These are phyloP conservation scores for Globisporangium nodosum DNA, from an alignment of 352 stramenopile species.

Conservation along the genomic window DNA sequence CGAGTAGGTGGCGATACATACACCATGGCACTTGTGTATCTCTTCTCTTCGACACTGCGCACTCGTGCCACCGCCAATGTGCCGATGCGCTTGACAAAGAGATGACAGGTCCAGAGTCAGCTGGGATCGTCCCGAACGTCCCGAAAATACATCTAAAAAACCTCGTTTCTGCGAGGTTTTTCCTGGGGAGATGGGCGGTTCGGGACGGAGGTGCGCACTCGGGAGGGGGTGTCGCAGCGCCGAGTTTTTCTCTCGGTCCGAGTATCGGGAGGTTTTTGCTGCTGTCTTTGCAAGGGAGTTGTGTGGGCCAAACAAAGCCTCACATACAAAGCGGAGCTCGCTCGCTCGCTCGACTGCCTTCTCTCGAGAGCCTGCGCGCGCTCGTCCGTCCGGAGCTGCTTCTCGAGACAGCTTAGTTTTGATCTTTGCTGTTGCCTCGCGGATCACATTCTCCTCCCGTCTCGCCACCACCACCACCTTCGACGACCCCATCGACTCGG, in stretches of 20 bases:
- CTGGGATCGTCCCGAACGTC: too few species aligned
- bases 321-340: not conserved
- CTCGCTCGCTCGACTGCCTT: not conserved
- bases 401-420: conserved; percentile 13
- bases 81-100: too few species aligned
- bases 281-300: not conserved
- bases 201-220: not conserved
- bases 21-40: too few species aligned
- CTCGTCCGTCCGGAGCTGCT: too few species aligned
- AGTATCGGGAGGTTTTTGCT: not conserved
- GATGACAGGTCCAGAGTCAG: too few species aligned
- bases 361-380: not conserved
- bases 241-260: not conserved
- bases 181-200: not conserved
- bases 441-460: conserved; percentile 1
- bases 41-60: too few species aligned
- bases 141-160: too few species aligned
- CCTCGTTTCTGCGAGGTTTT: not conserved
- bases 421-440: conserved; percentile 8
- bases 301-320: not conserved
- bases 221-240: not conserved
- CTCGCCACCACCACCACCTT: not conserved
- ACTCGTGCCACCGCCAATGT: too few species aligned
- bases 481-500: not conserved
- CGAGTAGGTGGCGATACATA: too few species aligned